Evolutionary conservation across 2,329 filamentous ascomycete species (phyloP), one percentile per base, ranked within the genome.

Genomic region (Ophiostoma pallidulum): DNA sequence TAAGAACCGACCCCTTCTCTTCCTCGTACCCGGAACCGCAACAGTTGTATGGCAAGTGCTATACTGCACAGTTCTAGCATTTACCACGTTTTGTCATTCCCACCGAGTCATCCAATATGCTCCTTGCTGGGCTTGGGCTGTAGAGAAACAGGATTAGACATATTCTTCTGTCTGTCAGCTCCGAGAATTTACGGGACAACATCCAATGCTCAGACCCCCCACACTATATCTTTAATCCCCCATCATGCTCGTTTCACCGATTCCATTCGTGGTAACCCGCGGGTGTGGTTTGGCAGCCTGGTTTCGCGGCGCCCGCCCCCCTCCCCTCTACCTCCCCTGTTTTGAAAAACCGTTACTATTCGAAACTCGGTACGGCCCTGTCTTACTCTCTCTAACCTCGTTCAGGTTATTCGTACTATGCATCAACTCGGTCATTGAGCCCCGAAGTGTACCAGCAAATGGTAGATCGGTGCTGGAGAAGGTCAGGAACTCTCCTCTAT

Each of bases 401-500:
- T 57, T 2, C 12, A 88, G 86, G 83, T 58, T 83, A 75, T 59
- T 84, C 80, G 24, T 90, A 88, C 64, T 89, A 86, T 66, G 77
- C 77, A 32, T 71, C 70, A 42, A 72, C 83, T 42, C 72, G 70
- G 38, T 75, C 71, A 20, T 63, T 91, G 57, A 80, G 73, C 40
- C 72, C 81, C 6, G 65, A 69, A 1, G 78, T 86, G 57, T 92
- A 92, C 58, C 83, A 91, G 61, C 67, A 62, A 37, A 70, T 92
- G 32, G 67, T 91, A 38, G 78, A 89, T 62, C 77, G 84, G 54
- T 85, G 82, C 52, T 92, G 85, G 85, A 82, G 86, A 62, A 75
- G 85, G 53, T 89, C 80, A 32, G 80, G 77, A 14, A 78, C 68
- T 24, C 69, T 88, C 8, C 69, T 92, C 41, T 92, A 92, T 65